Evolutionary conservation across 2,329 filamentous ascomycete genomes (phyloP), one percentile per base, ranked within the genome.

Genomic region (Geosmithia flava): DNA sequence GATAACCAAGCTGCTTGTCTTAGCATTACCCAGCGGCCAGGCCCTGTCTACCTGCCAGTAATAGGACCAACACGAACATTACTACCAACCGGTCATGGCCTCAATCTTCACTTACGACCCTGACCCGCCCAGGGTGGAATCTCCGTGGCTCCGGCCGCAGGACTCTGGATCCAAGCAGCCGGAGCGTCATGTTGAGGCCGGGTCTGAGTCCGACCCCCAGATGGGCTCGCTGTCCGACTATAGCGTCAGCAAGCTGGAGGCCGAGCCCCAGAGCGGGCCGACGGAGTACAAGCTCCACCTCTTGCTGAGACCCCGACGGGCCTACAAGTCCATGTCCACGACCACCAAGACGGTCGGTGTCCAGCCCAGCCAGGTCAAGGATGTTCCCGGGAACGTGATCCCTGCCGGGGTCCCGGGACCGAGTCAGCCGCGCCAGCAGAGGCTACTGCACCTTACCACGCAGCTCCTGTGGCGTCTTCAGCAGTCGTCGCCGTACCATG

Each of bases 201-300:
- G 51, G 52, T 51, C 54, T 59, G 19, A 62, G 62, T 47, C 67
- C n/a, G 33, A 37, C 33, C 33, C 11, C 15, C 33, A 16, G 3
- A 37, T 16, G 5, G 11, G 33, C 10, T 56, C 72, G 7, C 66
- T 78, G 13, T 73, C 73, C 4, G 76, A 83, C 48, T 82, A 80
- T 60, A 78, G 75, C 1, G 78, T 93, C 44, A 84, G 81, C 43
- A 87, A 83, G 58, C 69, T 98, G 16, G 83, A 90, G 53, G 83
- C 91, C 13, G 93, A 98, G 63, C 91, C 91, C 6, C 90, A 97
- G 60, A 84, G 94, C 53, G 93, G 93, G 0, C 89, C 93, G 17
- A 94, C 87, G 1, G 93, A 98, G 66, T 98, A 98, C 68, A 98
- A 98, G 64, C 69, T 98, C 42, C 93, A 97, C 66, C 71, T 98